A percentile compares a stretch with the other conserved stretches of the same genome.
phyloP scores from a whole-genome alignment of 2,329 filamentous ascomycete genomes.

The Atkinsonella texensis region DNA sequence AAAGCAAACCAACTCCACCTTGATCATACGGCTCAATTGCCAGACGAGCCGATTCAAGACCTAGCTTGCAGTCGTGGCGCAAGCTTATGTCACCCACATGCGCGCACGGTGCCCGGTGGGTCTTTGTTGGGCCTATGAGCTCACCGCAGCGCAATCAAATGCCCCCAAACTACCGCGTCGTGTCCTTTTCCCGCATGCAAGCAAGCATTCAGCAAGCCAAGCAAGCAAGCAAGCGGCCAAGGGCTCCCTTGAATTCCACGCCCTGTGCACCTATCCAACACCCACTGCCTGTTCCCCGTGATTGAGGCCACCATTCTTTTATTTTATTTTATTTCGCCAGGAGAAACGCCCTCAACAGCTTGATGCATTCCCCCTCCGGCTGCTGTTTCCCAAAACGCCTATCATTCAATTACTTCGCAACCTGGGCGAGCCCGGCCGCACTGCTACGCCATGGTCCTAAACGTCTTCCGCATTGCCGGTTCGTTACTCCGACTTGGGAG shows the following conservation, averaged over 20 bases:
- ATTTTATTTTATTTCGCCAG: too few species aligned
- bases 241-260: slow-evolving; percentile 1
- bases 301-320: too few species aligned
- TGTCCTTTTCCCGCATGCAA: slow-evolving; percentile 6
- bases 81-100: too few species aligned
- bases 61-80: too few species aligned
- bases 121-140: too few species aligned
- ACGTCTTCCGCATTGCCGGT: slow-evolving; percentile 48
- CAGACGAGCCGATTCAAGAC: too few species aligned
- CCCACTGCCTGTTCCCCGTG: not conserved
- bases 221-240: not conserved
- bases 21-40: too few species aligned
- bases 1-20: too few species aligned
- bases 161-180: slow-evolving; percentile 5
- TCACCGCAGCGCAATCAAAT: not conserved
- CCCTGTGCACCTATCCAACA: not conserved
- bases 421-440: not conserved
- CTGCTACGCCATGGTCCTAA: slow-evolving; percentile 33
- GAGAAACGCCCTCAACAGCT: not conserved
- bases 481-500: slow-evolving; percentile 13
- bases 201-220: not conserved
- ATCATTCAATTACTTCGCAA: too few species aligned
- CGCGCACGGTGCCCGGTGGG: not conserved
- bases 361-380: not conserved
- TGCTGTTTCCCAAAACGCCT: too few species aligned